Conservation (phyloP, 306 rosid species). For the Vigna trinervia region DNA sequence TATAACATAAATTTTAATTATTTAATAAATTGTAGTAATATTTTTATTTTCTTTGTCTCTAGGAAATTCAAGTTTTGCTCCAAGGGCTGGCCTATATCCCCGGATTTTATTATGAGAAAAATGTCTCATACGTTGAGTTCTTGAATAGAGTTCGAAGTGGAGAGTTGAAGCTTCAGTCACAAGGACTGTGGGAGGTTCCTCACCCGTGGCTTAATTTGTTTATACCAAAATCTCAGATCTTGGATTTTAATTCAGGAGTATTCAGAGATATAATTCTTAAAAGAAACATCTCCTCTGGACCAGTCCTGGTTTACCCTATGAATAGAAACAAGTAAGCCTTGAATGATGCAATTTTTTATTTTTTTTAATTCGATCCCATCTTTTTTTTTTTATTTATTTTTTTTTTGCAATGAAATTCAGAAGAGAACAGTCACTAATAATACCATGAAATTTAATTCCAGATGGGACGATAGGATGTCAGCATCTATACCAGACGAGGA, state of each 20-base stretch:
- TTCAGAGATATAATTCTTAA: constrained; percentile 68
- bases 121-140: constrained; percentile 69
- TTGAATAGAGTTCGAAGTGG: constrained; percentile 78
- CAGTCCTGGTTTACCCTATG: constrained; percentile 80
- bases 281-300: constrained; percentile 72
- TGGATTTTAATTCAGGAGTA: constrained; percentile 66
- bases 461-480: constrained; percentile 87
- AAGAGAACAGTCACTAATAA: background rate
- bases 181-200: constrained; percentile 91
- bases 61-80: constrained; percentile 63
- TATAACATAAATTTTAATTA: too few relatives aligned
- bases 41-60: background rate
- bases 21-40: background rate
- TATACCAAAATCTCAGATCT: constrained; percentile 68
- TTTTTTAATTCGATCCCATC: background rate
- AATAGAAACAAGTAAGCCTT: constrained; percentile 77
- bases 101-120: constrained; percentile 69
- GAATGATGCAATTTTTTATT: background rate
- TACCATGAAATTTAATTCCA: constrained; percentile 39
- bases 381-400: background rate
- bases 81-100: constrained; percentile 66
- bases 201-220: constrained; percentile 94
- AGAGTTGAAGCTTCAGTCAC: constrained; percentile 74
- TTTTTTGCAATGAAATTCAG: background rate
- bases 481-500: constrained; percentile 77